Conservation (phyloP, 495 filamentous ascomycete species). For the Pseudoneurospora amorphoporcata region DNA sequence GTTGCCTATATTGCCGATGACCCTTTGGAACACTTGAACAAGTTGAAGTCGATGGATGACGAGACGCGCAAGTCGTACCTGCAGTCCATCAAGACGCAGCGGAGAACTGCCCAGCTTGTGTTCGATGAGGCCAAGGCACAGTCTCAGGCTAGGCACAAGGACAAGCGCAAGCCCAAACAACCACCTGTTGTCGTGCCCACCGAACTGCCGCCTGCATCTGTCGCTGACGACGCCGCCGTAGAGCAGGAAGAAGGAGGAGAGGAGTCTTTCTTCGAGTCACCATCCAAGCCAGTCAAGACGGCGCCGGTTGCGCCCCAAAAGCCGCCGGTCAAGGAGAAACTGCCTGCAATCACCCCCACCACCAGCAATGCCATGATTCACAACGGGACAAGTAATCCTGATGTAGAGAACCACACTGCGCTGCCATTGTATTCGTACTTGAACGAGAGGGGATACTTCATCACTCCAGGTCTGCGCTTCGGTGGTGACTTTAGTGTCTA, state of each 20-base stretch:
- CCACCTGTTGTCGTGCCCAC: not conserved
- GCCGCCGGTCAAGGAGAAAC: not conserved
- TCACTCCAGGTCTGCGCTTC: conserved; percentile 86
- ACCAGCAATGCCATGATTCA: conserved; percentile 18
- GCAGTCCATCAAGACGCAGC: conserved; percentile 29
- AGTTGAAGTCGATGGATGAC: conserved; percentile 47
- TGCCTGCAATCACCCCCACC: conserved; percentile 17
- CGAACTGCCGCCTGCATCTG: not conserved
- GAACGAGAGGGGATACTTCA: conserved; percentile 70
- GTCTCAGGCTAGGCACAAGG: conserved; percentile 22
- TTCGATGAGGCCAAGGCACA: conserved; percentile 28
- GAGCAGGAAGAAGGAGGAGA: conserved; percentile 14
- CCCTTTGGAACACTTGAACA: conserved; percentile 49
- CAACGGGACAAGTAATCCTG: conserved; percentile 17
- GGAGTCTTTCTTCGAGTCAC: conserved; percentile 36
- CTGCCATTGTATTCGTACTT: conserved; percentile 66
- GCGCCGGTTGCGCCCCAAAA: not conserved
- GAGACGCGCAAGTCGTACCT: conserved; percentile 40
- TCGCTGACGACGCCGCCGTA: conserved; percentile 4
- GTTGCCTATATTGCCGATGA: conserved; percentile 76
- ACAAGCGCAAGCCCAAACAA: conserved; percentile 15
- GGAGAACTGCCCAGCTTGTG: conserved; percentile 28
- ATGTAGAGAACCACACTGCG: conserved; percentile 22
- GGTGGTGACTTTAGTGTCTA: conserved; percentile 91
- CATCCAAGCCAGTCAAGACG: conserved; percentile 4